Evolutionary conservation across 305 asterid species (phyloP), one percentile per base, ranked within the genome.

Genomic region (Andrographis paniculata): DNA sequence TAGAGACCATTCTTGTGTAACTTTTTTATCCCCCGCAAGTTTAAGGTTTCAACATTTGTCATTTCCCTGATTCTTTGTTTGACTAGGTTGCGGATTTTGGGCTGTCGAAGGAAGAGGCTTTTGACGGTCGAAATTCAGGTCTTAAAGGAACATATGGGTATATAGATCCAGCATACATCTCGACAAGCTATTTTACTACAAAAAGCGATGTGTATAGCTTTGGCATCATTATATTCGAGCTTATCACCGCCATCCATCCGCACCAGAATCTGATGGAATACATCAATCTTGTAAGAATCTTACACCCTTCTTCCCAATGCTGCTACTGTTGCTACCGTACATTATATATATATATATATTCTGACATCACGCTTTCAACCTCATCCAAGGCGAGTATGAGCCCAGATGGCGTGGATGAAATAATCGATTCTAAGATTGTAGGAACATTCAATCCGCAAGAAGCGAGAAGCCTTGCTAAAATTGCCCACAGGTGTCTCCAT

Each of bases 1-100:
- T 87, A 70, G n/a, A 49, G 64, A 57, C 46, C 31, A 1, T 39
- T 6, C 44, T 18, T 24, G 31, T 23, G 19, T 43, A 39, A 46
- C 12, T 41, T 41, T 21, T 12, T n/a, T 16, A 4, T n/a, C 44
- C 16, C 9, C 9, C 17, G 22, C 30, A 44, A 44, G 28, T 20
- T 48, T 21, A 20, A 28, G 19, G 38, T 45, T 41, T 9, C 51
- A 40, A 4, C 15, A 52, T 42, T 9, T 50, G 48, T 4, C 42
- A 35, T 20, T 18, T 9, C 30, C 6, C n/a, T 67, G 38, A 53
- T 21, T 50, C 45, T 39, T 62, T 19, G 33, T 46, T n/a, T 55
- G 12, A 33, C 46, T 55, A 92, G 99, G 99, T 92, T 77, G 99
- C 99, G 52, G 99, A 92, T 74, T 92, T 92, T 66, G 99, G 99